phyloP scores from a whole-genome alignment of 2,329 filamentous ascomycete species.

The Exophiala dermatitidis region DNA sequence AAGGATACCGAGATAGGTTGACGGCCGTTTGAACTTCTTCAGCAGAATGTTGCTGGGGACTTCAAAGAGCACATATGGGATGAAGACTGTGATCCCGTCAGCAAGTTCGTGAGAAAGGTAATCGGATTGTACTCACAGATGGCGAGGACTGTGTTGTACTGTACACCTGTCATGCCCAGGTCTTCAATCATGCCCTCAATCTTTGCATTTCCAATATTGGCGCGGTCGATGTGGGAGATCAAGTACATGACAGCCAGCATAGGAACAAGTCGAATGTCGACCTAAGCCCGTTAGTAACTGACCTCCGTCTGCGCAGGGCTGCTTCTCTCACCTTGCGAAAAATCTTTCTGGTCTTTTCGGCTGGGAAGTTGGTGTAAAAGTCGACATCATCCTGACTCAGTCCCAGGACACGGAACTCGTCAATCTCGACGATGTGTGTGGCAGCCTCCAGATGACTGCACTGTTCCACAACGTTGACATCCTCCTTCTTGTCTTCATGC shows the following conservation, averaged over 20 bases:
- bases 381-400: slow-evolving; percentile 30
- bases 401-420: slow-evolving; percentile 30
- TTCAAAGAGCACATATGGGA: slow-evolving; percentile 33
- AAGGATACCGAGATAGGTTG: slow-evolving; percentile 13
- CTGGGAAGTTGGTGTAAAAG: slow-evolving; percentile 29
- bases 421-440: slow-evolving; percentile 26
- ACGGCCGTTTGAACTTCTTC: slow-evolving; percentile 39
- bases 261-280: slow-evolving; percentile 58
- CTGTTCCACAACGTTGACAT: slow-evolving; percentile 1
- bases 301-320: slow-evolving; percentile 32
- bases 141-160: slow-evolving; percentile 29
- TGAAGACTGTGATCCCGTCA: slow-evolving; percentile 1
- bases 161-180: slow-evolving; percentile 37
- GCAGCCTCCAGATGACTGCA: not conserved
- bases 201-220: slow-evolving; percentile 57
- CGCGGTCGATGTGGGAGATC: slow-evolving; percentile 64
- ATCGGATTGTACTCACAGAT: slow-evolving; percentile 6
- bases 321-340: slow-evolving; percentile 31
- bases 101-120: not conserved
- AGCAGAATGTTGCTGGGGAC: slow-evolving; percentile 55
- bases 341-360: slow-evolving; percentile 25
- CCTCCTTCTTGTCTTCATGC: slow-evolving; percentile 1
- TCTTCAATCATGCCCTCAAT: slow-evolving; percentile 38
- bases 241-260: slow-evolving; percentile 60
- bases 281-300: slow-evolving; percentile 38